Base-by-base conservation (phyloP, 129 eudicot species). In the Chrysanthemum lavandulifolium region DNA sequence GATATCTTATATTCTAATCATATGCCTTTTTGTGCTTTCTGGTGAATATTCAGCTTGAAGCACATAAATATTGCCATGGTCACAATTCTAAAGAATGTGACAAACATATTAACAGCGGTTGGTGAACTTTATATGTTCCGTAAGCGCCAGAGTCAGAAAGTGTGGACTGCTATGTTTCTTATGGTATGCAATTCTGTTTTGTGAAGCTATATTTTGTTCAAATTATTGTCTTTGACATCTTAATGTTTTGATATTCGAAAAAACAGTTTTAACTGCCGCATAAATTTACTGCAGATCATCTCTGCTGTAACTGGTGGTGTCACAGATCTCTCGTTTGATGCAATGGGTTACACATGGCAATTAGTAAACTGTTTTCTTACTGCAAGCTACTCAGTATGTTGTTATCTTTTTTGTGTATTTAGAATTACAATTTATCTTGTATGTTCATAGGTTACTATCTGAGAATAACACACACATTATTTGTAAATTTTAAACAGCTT, bases 11-110 rank as follows among this genome's bases (percentile, higher is more conserved):
- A 50, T 71, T 76, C 50, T 68, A 14, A 70, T 60, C 25, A 57
- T 36, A 52, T 47, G 4, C 2, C 2, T 51, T 6, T 69, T 80
- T 5, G 31, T 51, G 48, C 54, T 65, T 75, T 77, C 67, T 81
- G 82, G 71, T 71, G 62, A 59, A 59, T 71, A 71, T 85, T 63
- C 94, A 90, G 96, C 76, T 83, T 90, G 83, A 90, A 87, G 82
- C 70, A 83, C 85, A 90, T 87, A 79, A 90, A 90, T 75, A 81
- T 90, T 83, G 96, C 94, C 53, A 87, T 87, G 96, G 96, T 87
- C 75, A 90, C 96, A 21, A 87, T 90, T 80, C 76, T 90, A 87
- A 90, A 90, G 89, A 90, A 90, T 18, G 58, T 87, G 87, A 90
- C 96, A 77, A 90, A 90, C 80, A 87, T 90, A 67, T 45, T 90